Base-by-base conservation (phyloP, 306 rosid genomes). In the Dicorynia guianensis region DNA sequence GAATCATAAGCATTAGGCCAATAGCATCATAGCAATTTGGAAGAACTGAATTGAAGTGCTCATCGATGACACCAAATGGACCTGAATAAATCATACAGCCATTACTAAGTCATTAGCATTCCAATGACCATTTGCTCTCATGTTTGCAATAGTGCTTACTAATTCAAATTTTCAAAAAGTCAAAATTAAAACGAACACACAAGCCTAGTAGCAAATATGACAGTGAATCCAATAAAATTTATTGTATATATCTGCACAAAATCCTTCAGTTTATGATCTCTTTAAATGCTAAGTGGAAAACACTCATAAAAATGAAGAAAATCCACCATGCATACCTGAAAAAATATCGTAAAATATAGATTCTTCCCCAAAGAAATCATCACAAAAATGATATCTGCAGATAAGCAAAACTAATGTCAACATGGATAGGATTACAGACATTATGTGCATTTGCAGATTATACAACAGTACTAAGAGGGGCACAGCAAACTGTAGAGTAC, bases 11-110 rank as follows among this genome's bases (percentile, higher is more conserved):
- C 97, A 93, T 89, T 63, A 93, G 82, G 66, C 98, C 93, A 58
- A 93, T 89, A 70, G 97, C 98, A 86, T 93, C 98, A 62, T 89
- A 91, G 85, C 93, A 91, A 83, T 91, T 93, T 69, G 95, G 91
- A 71, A 93, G 97, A 73, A 91, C 46, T 71, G 88, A 76, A 69
- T 76, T 85, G 81, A 93, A 89, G 77, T 93, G 96, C 76, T 91
- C 97, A 61, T 91, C 98, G 63, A 93, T 93, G 84, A 86, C 97
- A 63, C 90, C 84, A 83, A 93, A 87, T 50, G 98, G 97, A 71
- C 98, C 96, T 93, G 91, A 85, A 39, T 62, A 74, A 74, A 65
- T 35, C 57, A 74, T 66, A 77, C 60, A 75, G 33, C 62, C 67
- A 49, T 64, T 49, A 36, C 12, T 5, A 59, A 73, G 63, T 84